Conservation (phyloP, 1,139 yeast genomes). For the Scheffersomyces segobiensis region DNA sequence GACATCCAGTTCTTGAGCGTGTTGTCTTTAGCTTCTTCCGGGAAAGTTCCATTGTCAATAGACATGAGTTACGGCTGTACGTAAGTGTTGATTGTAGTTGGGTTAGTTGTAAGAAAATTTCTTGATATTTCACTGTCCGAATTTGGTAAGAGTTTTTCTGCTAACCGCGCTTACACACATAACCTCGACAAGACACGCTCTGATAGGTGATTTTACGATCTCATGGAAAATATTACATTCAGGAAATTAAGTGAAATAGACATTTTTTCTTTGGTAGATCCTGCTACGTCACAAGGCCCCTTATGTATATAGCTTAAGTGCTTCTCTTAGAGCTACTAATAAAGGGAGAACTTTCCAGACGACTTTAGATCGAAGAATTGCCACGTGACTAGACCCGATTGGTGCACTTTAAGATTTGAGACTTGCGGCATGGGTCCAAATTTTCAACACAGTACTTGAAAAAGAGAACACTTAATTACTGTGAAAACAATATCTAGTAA, state of each 20-base stretch:
- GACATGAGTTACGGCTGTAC: not conserved
- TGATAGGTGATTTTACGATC: not conserved
- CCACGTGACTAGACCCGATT: no score
- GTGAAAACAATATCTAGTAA: not conserved
- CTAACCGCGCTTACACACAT: constrained; percentile 29
- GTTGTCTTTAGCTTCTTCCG: constrained; percentile 9
- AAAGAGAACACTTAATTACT: not conserved
- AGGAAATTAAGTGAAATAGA: not conserved
- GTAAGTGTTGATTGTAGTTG: not conserved
- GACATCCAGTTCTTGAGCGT: constrained; percentile 41
- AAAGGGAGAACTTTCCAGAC: no score
- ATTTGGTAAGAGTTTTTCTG: constrained; percentile 22
- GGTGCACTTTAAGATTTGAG: no score
- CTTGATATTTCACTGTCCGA: constrained; percentile 21
- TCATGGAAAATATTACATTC: no score
- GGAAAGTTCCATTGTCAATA: constrained; percentile 3
- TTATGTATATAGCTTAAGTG: no score
- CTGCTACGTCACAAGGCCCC: no score
- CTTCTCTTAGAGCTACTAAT: no score
- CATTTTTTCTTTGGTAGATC: no score
- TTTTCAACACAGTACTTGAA: no score
- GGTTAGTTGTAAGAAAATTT: not conserved
- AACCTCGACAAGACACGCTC: not conserved
- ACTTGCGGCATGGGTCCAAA: no score
- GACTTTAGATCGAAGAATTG: no score